Evolutionary conservation across 306 rosid species (phyloP), one percentile per base, ranked within the genome.

Genomic region (Cucurbita moschata): DNA sequence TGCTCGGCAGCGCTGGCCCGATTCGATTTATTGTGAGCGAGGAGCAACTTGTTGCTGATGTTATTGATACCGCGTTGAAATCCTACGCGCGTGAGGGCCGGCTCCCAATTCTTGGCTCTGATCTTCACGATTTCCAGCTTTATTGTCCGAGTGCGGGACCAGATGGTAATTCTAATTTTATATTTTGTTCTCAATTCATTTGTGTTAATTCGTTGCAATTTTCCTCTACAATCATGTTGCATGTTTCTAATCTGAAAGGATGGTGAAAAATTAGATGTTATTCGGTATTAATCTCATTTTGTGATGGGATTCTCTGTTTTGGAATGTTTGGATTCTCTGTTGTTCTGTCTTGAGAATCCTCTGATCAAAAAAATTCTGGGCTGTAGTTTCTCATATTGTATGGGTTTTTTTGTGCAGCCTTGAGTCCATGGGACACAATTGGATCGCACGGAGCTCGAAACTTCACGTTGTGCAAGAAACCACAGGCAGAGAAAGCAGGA

Each of bases 11-110:
- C 38, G 89, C 97, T 5, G 99, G 99, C 4, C 99, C 99, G 72
- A 89, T 94, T 84, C 89, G 99, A 0, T 94, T 94, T 44, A 96
- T 94, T 1, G 97, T 89, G 2, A 81, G 71, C 10, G 96, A 94
- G 78, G 81, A 84, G n/a, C 95, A 86, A 18, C 82, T 84, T 13
- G 89, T 94, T 0, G 87, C 91, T 0, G 83, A 89, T 8, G 96
- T 94, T 3, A 91, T 89, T 2, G 92, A 89, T 57, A 94, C 95
- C 60, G 90, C 96, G 1, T 82, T 94, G 23, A 94, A 94, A 65
- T 85, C 86, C 5, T 94, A 94, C 47, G 99, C 99, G 0, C 99
- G 99, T 4, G 99, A 94, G 76, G 97, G 99, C 1, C 90, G 99
- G 16, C 89, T 94, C 15, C 99, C 99, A 0, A 40, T 89, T 49